Base-by-base conservation (phyloP, 257 asterid genomes). In the Ophiorrhiza pumila region DNA sequence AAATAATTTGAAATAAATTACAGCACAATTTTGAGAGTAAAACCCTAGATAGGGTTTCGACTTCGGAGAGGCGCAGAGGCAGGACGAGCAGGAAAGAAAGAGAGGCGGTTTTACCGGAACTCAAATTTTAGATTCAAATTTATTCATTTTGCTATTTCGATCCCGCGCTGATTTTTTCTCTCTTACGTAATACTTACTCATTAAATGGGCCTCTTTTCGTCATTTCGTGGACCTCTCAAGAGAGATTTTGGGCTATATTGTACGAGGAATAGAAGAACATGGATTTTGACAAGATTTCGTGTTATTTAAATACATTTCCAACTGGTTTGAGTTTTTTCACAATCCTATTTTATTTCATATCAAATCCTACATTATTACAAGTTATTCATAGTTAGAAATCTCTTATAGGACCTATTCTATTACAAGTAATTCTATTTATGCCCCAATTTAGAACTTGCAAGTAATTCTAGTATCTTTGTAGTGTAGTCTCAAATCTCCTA, bases 31-130 rank as follows among this genome's bases (percentile, higher is more conserved):
- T 3, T 25, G 37, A 56, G 13, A 65, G 27, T 6, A 35, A 58
- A 75, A 47, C 75, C 79, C 75, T 76, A 68, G 52, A 23, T 56
- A 58, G 52, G 68, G 66, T 46, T 57, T 35, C 69, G 53, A 34
- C 68, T n/a, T 37, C 20, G 49, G 49, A 58, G 63, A 23, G 60
- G n/a, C 23, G 78, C 43, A 39, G 72, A 27, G 22, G 76, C 32
- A 22, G 66, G 17, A 22, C n/a, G 8, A 13, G 55, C 11, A 13
- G 10, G 37, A 11, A 14, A 64, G 55, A 5, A 13, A n/a, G 49
- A 6, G 43, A 12, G 71, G 69, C 64, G 70, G 45, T 52, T 46
- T 37, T 58, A 39, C 2, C 71, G 74, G 74, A 75, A 59, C 64
- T 58, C 64, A 75, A 75, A 45, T 17, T 31, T 27, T 68, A 11